Evolutionary conservation across 2,329 filamentous ascomycete species (phyloP).

Genomic region (Incumbomyces lentus): DNA sequence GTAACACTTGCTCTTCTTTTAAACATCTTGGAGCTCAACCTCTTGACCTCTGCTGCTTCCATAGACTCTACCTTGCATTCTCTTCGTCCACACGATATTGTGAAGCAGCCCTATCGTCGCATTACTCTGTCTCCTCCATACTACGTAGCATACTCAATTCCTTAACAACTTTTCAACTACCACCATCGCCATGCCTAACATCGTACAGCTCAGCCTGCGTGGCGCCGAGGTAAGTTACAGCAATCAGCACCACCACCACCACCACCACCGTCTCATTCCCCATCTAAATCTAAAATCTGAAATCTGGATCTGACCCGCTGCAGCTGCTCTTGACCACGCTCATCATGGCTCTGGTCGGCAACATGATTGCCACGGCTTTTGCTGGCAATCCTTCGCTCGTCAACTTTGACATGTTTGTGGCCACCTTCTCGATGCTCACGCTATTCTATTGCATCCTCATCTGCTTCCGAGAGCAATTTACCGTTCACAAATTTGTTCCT

Average conservation of each 20-base stretch:
- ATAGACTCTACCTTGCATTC: too few species aligned
- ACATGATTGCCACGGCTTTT: slow-evolving; percentile 47
- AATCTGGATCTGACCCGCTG: background rate
- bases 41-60: background rate
- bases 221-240: slow-evolving; percentile 30
- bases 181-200: slow-evolving; percentile 31
- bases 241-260: background rate
- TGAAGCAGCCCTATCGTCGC: too few species aligned
- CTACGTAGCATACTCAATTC: too few species aligned
- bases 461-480: slow-evolving; percentile 30
- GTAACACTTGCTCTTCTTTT: slow-evolving; percentile 2
- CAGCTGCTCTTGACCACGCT: slow-evolving; percentile 52
- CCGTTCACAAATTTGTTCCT: slow-evolving; percentile 33
- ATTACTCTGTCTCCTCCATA: too few species aligned
- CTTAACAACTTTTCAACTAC: background rate
- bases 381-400: slow-evolving; percentile 48
- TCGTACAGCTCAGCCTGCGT: slow-evolving; percentile 31
- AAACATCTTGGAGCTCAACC: background rate
- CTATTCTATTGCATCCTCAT: slow-evolving; percentile 39
- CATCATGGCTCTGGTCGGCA: slow-evolving; percentile 51
- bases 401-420: slow-evolving; percentile 42
- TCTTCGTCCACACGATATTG: too few species aligned
- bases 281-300: too few species aligned
- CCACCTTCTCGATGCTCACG: slow-evolving; percentile 38
- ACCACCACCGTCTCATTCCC: slow-evolving; percentile 9